Base-by-base conservation (phyloP, 2,329 filamentous ascomycete genomes). In the Aaosphaeria pasadenensis region DNA sequence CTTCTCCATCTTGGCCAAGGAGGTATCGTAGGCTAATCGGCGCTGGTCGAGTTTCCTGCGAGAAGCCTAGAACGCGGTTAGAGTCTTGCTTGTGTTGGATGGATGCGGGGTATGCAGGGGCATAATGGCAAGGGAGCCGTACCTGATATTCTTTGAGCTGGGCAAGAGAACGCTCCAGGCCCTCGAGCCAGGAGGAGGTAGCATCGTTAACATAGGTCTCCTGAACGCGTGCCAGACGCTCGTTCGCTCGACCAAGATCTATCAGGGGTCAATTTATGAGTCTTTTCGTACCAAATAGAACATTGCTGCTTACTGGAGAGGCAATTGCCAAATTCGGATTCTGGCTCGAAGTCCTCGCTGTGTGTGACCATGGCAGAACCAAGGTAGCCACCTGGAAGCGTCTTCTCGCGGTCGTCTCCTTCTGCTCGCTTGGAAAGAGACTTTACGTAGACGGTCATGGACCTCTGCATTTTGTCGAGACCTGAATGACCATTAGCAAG, bases 141-240 rank as follows among this genome's bases (percentile, higher is more conserved):
- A 92, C 88, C 80, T 96, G 91, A 62, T 96, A 97, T 66, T 97
- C 94, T 70, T 95, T 96, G 89, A 97, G 92, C 80, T 96, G 94
- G 33, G 89, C 86, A 45, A 96, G 73, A 29, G 88, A 95, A 56
- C 91, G 80, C 70, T 97, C 92, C 24, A 96, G 77, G n/a, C 88
- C 91, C 69, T 96, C 91, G 49, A 95, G 78, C 92, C 92, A 96
- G 67, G 82, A 87, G 32, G 83, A 81, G 11, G 88, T 95, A 53
- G 90, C 87, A 60, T 88, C 82, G 32, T 83, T 79, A 41, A 90
- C 83, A 63, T 92, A 96, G 28, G 79, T 83, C 67, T 96, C 92
- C 71, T 97, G 92, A 47, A 90, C 81, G 42, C 89, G 84, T 7
- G 89, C 89, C 56, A 96, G 81, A 45, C 88, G 85, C 74, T 97